Conservation (phyloP, 768 basidiomycete species). For the Leccinum variicolor region DNA sequence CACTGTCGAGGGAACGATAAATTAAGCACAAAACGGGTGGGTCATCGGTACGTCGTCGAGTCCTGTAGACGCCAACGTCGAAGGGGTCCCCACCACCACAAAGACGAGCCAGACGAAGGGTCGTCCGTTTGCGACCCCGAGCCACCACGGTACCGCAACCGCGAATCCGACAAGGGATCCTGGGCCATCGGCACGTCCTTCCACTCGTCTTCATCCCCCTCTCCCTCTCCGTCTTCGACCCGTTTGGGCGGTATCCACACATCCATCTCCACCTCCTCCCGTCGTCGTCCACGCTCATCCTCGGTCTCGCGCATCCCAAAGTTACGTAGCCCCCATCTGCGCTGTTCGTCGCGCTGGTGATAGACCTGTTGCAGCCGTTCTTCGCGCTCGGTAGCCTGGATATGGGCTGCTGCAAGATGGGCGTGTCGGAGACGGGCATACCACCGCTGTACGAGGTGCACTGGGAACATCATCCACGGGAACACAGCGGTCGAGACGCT, state of each 20-base stretch:
- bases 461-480: constrained; percentile 6
- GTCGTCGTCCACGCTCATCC: constrained; percentile 30
- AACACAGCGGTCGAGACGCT: not conserved
- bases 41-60: constrained; percentile 59
- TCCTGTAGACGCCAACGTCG: constrained; percentile 73
- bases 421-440: constrained; percentile 63
- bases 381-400: constrained; percentile 65
- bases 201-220: constrained; percentile 26
- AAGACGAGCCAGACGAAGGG: constrained; percentile 33
- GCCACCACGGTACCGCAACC: constrained; percentile 9
- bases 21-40: not conserved
- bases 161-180: not conserved
- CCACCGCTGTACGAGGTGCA: constrained; percentile 45
- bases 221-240: not conserved
- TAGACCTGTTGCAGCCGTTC: constrained; percentile 65
- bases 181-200: constrained; percentile 4
- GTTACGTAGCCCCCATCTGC: constrained; percentile 74
- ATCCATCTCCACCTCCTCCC: constrained; percentile 12
- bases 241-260: not conserved
- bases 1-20: too few relatives aligned
- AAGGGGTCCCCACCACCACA: constrained; percentile 84
- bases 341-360: constrained; percentile 31
- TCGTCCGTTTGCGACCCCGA: not conserved
- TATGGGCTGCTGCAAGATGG: constrained; percentile 66
- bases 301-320: constrained; percentile 46